Percentiles rank a stretch among this genome's conserved stretches.
Evolutionary conservation across 1,139 yeast species (phyloP).

Genomic region (Hyphopichia pseudoburtonii): DNA sequence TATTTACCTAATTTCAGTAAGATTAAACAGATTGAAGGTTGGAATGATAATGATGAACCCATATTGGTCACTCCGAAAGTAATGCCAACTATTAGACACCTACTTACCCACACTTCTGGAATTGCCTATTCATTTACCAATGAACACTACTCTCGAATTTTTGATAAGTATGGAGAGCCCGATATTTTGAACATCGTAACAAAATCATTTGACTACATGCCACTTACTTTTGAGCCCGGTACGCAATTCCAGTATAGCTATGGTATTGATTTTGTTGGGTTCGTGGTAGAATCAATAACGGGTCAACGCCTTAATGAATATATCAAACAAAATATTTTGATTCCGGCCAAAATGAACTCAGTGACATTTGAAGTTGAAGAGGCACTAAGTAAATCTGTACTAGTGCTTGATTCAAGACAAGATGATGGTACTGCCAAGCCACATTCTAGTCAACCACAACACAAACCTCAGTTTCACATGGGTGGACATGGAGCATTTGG

Average conservation of each 20-base stretch:
- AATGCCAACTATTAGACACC: conserved; percentile 15
- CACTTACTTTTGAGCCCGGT: conserved; percentile 20
- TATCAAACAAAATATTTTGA: conserved; percentile 14
- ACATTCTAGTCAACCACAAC: conserved; percentile 11
- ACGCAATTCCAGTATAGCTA: conserved; percentile 17
- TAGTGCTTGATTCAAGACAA: conserved; percentile 1
- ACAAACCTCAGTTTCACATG: conserved; percentile 22
- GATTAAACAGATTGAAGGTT: conserved; percentile 12
- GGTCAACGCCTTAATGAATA: conserved; percentile 16
- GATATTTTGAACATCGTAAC: conserved; percentile 3
- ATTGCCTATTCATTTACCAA: conserved; percentile 16
- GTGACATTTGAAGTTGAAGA: conserved; percentile 10
- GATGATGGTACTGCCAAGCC: conserved; percentile 1
- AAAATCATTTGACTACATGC: conserved; percentile 9
- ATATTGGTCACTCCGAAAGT: conserved; percentile 9
- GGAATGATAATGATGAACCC: conserved; percentile 15
- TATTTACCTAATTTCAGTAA: conserved; percentile 17
- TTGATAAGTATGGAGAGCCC: conserved; percentile 8
- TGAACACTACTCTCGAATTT: conserved; percentile 10
- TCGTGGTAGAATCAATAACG: conserved; percentile 16
- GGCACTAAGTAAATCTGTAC: conserved; percentile 4
- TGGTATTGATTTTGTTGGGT: conserved; percentile 18
- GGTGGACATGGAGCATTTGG: conserved; percentile 39
- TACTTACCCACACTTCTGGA: conserved; percentile 18
- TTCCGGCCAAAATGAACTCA: conserved; percentile 13